Percentiles rank a stretch among this genome's conserved stretches.
Evolutionary conservation across 2,329 filamentous ascomycete species (phyloP).

Genomic region (Xylaria polymorpha): DNA sequence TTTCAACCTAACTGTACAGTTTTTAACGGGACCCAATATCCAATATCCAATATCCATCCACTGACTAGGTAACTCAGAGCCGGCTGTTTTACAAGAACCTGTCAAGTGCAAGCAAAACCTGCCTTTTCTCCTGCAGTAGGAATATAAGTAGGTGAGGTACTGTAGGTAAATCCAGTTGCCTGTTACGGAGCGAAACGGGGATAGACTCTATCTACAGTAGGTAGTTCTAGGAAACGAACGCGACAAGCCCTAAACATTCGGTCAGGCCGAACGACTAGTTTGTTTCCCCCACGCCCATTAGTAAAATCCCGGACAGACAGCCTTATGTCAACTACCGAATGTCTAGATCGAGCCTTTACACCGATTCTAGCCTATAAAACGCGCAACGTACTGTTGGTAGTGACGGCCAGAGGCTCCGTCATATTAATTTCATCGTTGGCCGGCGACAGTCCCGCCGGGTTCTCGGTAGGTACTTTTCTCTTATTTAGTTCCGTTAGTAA

Average conservation of each 20-base stretch:
- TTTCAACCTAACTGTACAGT: not conserved
- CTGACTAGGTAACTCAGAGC: not conserved
- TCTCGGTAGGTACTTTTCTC: not conserved
- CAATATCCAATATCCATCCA: constrained; percentile 14
- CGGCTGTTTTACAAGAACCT: not conserved
- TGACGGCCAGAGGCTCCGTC: not conserved
- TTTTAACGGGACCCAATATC: not conserved
- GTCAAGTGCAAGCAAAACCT: not conserved
- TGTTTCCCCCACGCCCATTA: constrained; percentile 3
- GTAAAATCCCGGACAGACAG: not conserved
- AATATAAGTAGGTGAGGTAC: not conserved
- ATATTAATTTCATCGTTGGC: constrained; percentile 7
- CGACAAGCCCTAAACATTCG: not conserved
- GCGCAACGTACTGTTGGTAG: constrained; percentile 1
- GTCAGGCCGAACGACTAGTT: not conserved
- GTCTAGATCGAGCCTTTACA: constrained; percentile 1
- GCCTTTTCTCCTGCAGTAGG: not conserved
- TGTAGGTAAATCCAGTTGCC: not conserved
- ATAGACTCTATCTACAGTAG: not conserved
- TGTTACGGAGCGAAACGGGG: not conserved
- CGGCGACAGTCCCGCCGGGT: not conserved
- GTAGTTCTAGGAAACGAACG: not conserved
- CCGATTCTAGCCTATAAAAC: constrained; percentile 10
- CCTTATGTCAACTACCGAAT: constrained; percentile 12
- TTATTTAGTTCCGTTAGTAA: not conserved